Percentiles rank a stretch among this genome's conserved stretches.
Conservation (phyloP, 208 protist species). For the Trypanosoma congolense region DNA sequence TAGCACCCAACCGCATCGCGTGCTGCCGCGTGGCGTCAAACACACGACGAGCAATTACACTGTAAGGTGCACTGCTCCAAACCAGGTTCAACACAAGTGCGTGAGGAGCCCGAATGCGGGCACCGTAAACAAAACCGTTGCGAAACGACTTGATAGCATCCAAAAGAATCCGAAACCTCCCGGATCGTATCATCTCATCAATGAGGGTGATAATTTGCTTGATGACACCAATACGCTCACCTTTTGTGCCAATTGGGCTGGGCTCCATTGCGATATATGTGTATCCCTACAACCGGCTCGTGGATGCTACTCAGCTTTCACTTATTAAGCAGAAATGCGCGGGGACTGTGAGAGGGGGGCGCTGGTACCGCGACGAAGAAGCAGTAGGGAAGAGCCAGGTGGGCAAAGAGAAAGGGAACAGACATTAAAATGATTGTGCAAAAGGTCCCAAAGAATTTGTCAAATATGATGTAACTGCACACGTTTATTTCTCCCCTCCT, state of each 20-base stretch:
- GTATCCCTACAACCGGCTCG: no score
- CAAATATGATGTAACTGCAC: no score
- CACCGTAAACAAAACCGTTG: constrained; percentile 86
- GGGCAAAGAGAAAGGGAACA: no score
- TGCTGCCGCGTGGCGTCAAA: constrained; percentile 65
- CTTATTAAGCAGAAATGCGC: no score
- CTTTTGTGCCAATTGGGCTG: background rate
- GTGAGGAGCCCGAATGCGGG: constrained; percentile 77
- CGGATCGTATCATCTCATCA: constrained; percentile 63
- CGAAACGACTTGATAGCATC: constrained; percentile 76
- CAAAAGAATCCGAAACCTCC: constrained; percentile 56
- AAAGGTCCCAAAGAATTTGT: no score
- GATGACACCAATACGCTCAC: background rate
- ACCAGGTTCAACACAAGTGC: constrained; percentile 84
- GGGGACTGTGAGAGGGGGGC: no score
- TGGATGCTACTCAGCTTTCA: no score
- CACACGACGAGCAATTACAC: constrained; percentile 51
- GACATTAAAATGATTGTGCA: no score
- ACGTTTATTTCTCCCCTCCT: no score
- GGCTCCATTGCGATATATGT: background rate
- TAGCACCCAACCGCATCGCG: constrained; percentile 62
- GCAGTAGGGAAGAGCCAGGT: no score
- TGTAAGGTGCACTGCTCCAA: constrained; percentile 66
- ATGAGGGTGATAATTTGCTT: constrained; percentile 18
- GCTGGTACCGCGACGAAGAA: no score